Evolutionary conservation across 129 eudicot species (phyloP).

Genomic region (Smallanthus sonchifolius): DNA sequence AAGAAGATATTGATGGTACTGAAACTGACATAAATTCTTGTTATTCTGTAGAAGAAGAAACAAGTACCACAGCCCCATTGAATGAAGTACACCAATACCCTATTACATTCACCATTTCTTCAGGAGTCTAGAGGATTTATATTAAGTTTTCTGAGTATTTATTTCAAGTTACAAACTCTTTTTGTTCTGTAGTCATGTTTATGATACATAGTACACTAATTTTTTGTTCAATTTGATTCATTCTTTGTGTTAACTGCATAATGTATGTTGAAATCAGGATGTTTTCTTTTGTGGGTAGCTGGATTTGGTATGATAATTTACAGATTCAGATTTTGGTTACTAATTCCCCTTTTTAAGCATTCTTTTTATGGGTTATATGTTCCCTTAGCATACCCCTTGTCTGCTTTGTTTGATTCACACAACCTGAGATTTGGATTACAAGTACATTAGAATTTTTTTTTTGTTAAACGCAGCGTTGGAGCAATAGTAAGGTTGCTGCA

Average conservation of each 20-base stretch:
- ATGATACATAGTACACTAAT: constrained; percentile 4
- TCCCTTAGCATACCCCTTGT: background rate
- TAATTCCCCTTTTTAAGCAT: background rate
- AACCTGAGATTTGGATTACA: too few relatives aligned
- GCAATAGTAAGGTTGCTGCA: too few relatives aligned
- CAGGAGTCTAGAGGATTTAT: constrained; percentile 29
- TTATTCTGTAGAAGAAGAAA: constrained; percentile 20
- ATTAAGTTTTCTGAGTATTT: background rate
- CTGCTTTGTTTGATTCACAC: too few relatives aligned
- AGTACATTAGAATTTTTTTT: too few relatives aligned
- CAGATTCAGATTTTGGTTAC: background rate
- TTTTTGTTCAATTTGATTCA: constrained; percentile 16
- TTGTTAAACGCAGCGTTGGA: too few relatives aligned
- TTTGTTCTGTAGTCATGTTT: constrained; percentile 20
- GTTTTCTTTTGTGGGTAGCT: background rate
- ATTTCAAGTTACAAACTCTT: background rate
- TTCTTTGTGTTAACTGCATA: constrained; percentile 21
- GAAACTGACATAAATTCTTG: constrained; percentile 20
- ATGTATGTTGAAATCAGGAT: background rate
- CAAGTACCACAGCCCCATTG: constrained; percentile 5
- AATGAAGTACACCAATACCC: constrained; percentile 36
- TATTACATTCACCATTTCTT: constrained; percentile 34
- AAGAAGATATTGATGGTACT: constrained; percentile 27
- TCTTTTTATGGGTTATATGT: background rate
- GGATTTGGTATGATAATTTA: constrained; percentile 7